Evolutionary conservation across 2,329 filamentous ascomycete genomes (phyloP).

Genomic region (Rasamsonia emersonii): DNA sequence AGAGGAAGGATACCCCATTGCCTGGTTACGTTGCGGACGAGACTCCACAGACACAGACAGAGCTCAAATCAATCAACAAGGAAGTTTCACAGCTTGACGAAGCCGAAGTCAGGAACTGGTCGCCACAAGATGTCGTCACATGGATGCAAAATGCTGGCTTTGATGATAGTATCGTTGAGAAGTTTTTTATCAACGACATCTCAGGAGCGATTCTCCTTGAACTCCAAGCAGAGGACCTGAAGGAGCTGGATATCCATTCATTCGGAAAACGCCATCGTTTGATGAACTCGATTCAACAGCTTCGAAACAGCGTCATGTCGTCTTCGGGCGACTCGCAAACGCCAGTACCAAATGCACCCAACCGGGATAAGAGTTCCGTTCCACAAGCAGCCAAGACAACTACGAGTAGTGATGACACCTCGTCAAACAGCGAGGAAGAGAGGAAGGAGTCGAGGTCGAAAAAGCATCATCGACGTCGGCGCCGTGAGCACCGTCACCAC

Average conservation of each 20-base stretch:
- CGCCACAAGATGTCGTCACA: constrained; percentile 17
- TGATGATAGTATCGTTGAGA: constrained; percentile 67
- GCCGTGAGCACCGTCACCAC: constrained; percentile 18
- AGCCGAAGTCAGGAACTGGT: constrained; percentile 19
- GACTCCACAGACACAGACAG: constrained; percentile 4
- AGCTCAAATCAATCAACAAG: constrained; percentile 13
- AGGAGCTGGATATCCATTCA: constrained; percentile 54
- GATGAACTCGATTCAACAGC: constrained; percentile 50
- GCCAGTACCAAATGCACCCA: not conserved
- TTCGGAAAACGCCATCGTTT: constrained; percentile 55
- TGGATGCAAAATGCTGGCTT: constrained; percentile 82
- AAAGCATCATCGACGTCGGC: constrained; percentile 14
- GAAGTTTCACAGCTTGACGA: constrained; percentile 17
- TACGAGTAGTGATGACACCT: constrained; percentile 1
- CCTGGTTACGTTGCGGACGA: constrained; percentile 4
- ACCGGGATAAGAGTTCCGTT: not conserved
- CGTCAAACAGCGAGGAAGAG: not conserved
- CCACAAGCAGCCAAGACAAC: not conserved
- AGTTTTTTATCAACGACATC: constrained; percentile 88
- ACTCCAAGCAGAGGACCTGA: constrained; percentile 76
- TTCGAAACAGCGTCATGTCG: constrained; percentile 29
- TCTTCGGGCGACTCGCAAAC: not conserved
- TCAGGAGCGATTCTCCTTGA: constrained; percentile 78
- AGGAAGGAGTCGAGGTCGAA: not conserved
- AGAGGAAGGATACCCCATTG: constrained; percentile 15